These are phyloP conservation scores for Amaranthus cruentus DNA, from an alignment of 148 eudicot species.

Conservation along the genomic window DNA sequence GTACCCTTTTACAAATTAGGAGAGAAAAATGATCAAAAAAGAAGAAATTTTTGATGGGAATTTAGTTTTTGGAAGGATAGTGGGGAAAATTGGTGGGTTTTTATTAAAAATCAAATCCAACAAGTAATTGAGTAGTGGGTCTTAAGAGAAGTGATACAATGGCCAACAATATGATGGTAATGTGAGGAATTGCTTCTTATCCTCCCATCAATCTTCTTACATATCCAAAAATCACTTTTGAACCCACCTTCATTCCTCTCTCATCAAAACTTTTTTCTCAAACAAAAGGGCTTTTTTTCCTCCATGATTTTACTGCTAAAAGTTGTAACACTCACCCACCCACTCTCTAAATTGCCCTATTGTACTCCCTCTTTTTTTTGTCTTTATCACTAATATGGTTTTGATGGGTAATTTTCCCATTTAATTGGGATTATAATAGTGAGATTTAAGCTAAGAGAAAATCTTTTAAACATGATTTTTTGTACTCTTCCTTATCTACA, in stretches of 20 bases:
- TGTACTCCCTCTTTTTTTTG: slow-evolving; percentile 11
- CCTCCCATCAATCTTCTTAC: slow-evolving; percentile 44
- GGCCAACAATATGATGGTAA: slow-evolving; percentile 68
- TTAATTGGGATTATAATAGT: neutral
- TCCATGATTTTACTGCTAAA: slow-evolving; percentile 49
- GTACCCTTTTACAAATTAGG: neutral
- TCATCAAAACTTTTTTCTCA: neutral
- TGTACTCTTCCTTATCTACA: neutral
- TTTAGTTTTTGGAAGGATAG: slow-evolving; percentile 7
- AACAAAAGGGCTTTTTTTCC: slow-evolving; percentile 8
- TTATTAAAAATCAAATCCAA: slow-evolving; percentile 23
- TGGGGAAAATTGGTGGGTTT: slow-evolving; percentile 22
- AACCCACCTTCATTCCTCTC: neutral
- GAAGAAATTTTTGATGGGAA: neutral
- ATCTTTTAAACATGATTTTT: neutral
- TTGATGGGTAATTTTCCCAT: neutral
- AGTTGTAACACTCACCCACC: slow-evolving; percentile 31
- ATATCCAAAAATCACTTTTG: slow-evolving; percentile 20
- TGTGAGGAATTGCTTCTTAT: slow-evolving; percentile 51
- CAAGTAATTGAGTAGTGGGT: slow-evolving; percentile 36
- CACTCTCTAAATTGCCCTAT: neutral
- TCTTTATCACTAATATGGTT: slow-evolving; percentile 14
- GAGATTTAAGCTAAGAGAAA: neutral
- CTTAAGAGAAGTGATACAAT: slow-evolving; percentile 33
- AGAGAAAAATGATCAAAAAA: neutral